Evolutionary conservation across 164 flowering plant species (phyloP), one percentile per base, ranked within the genome.

Genomic region (Vitis rupestris): DNA sequence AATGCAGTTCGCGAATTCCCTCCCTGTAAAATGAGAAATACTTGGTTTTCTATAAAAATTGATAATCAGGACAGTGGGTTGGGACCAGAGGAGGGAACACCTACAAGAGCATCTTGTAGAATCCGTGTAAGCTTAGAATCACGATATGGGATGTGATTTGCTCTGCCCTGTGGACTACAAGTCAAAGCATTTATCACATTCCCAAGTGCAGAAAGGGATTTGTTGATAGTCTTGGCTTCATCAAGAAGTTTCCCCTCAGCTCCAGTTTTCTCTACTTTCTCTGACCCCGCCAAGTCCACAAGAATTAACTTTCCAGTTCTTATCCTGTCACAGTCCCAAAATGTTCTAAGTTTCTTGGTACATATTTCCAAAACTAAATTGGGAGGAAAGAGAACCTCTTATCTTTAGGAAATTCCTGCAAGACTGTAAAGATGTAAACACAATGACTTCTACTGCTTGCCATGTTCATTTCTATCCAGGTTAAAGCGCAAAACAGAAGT

Each of bases 391-490:
- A 10, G 10, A 72, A 93, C 94, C 91, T 83, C 70, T 73, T 85
- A 8, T 90, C 89, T 13, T n/a, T 70, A 10, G 71, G 63, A 8
- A 71, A 55, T 57, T 90, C 89, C 72, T 83, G 87, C 54, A 76
- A 81, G 66, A 91, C 71, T 11, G 87, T 78, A 67, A 92, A 85
- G 37, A 88, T 78, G 81, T 91, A 92, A 15, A 83, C 54, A 68
- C 94, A 89, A 58, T 92, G 98, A 66, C 98, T 90, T 80, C 97
- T 83, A 72, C 98, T 94, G 80, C 98, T 94, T 49, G 88, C 86
- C 82, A 85, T 80, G 70, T 94, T 94, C 96, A 94, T 94, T 79
- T 92, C 98, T 93, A 37, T 63, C 51, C 0, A 47, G 61, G 78
- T 72, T 78, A 81, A 86, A 67, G 71, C 49, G 37, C 23, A 2